Conservation (phyloP, 164 flowering plant genomes). For the Kingdonia uniflora region DNA sequence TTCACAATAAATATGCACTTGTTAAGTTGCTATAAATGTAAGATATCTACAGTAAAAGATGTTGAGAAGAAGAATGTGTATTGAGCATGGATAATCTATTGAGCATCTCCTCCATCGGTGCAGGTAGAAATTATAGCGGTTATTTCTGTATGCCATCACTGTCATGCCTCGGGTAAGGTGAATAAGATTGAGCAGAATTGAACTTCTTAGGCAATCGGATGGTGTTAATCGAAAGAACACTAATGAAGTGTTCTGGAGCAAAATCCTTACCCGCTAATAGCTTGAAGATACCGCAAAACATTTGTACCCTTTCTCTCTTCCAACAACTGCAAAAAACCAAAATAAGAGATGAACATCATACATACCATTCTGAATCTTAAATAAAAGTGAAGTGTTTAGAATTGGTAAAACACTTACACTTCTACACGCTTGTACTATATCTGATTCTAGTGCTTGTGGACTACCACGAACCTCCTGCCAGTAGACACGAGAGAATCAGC, state of each 20-base stretch:
- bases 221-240: no score
- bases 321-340: slow-evolving; percentile 44
- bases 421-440: slow-evolving; percentile 74
- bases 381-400: not conserved
- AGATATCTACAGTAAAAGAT: no score
- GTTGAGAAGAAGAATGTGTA: no score
- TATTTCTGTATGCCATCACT: no score
- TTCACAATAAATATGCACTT: slow-evolving; percentile 1
- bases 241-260: no score
- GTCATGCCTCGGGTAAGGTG: no score
- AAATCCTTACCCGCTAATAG: slow-evolving; percentile 52
- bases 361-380: not conserved
- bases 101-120: no score
- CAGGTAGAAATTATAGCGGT: no score
- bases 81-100: no score
- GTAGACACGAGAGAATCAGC: not conserved
- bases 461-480: slow-evolving; percentile 75
- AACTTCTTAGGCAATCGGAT: no score
- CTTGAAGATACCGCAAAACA: slow-evolving; percentile 72
- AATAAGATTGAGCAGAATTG: no score
- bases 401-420: slow-evolving; percentile 38
- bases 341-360: not conserved
- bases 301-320: slow-evolving; percentile 73
- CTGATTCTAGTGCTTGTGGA: slow-evolving; percentile 60
- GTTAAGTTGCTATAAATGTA: no score